These are phyloP conservation scores for Metschnikowia rubicola DNA, from an alignment of 805 yeast species.

Conservation along the genomic window DNA sequence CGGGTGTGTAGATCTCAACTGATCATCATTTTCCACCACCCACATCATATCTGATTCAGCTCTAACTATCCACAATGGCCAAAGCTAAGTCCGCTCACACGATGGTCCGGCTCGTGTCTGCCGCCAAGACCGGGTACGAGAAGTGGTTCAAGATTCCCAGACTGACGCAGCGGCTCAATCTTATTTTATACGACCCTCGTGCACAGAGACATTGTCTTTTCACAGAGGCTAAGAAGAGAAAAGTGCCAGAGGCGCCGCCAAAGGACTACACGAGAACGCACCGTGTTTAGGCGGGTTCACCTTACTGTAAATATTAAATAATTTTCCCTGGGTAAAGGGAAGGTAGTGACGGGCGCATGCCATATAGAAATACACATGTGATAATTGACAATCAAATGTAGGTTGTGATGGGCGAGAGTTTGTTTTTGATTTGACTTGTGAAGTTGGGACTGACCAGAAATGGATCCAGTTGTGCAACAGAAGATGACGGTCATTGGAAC, in stretches of 20 bases:
- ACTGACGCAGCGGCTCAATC: slow-evolving; percentile 72
- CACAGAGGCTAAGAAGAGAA: slow-evolving; percentile 84
- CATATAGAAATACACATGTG: not conserved
- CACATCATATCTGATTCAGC: too few relatives aligned
- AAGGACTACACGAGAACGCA: slow-evolving; percentile 32
- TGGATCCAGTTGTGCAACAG: too few relatives aligned
- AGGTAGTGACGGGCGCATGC: not conserved
- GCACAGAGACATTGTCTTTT: slow-evolving; percentile 90
- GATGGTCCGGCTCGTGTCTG: slow-evolving; percentile 78
- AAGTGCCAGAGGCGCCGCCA: slow-evolving; percentile 49
- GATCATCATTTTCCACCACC: not conserved
- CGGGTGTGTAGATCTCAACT: slow-evolving; percentile 1
- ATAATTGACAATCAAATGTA: too few relatives aligned
- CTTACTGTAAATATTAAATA: too few relatives aligned
- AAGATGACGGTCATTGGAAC: too few relatives aligned
- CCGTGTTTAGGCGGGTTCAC: slow-evolving; percentile 13
- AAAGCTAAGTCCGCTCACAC: slow-evolving; percentile 75
- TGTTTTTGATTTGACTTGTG: too few relatives aligned
- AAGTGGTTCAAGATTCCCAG: slow-evolving; percentile 80
- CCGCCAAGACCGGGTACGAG: slow-evolving; percentile 86
- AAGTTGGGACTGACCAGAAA: too few relatives aligned
- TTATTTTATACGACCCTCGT: slow-evolving; percentile 44
- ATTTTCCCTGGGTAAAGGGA: too few relatives aligned
- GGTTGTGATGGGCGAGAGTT: too few relatives aligned
- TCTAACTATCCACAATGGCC: too few relatives aligned